Base-by-base conservation (phyloP, 345 rosid species). In the Streptanthus diversifolius region DNA sequence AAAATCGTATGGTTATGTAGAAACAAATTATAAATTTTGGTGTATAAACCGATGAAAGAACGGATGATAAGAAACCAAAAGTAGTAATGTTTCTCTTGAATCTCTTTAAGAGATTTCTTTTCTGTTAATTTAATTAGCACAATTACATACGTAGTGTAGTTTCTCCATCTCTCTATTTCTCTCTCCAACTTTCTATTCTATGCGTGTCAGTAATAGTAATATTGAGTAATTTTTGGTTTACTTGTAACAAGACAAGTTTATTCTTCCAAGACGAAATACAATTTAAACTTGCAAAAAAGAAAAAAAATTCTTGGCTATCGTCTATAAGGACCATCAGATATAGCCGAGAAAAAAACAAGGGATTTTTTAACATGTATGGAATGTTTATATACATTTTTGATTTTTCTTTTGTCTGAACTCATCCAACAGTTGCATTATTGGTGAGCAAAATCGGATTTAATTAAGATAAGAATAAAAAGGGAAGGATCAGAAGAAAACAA, bases 241-340 rank as follows among this genome's bases (percentile, higher is more conserved):
- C 76, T 79, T 75, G 77, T 82, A 68, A 77, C 61, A 77, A 77
- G 78, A 80, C 66, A 77, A 82, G 85, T 86, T 88, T 90, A 67
- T 81, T 87, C 83, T 85, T 84, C 89, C 82, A 85, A 80, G 89
- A 85, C 39, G 49, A 61, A 45, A 32, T 29, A 58, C 66, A 41
- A 22, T n/a, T 35, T 15, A 51, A 43, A 68, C 45, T 67, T 66
- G 48, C 68, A 49, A 45, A 18, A 47, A 47, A 18, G 24, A 53
- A 44, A 40, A 32, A 85, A 83, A 85, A 85, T 77, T 82, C 88
- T 82, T 24, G 85, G 82, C 81, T 71, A 83, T 82, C 82, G 77
- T 82, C 80, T 54, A 70, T 78, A 78, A 85, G 84, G 77, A 84
- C 82, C 86, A 84, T 87, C 92, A 90, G 96, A 90, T 90, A 88